Evolutionary conservation across 805 yeast species (phyloP).

Genomic region (Lipomyces starkeyi): DNA sequence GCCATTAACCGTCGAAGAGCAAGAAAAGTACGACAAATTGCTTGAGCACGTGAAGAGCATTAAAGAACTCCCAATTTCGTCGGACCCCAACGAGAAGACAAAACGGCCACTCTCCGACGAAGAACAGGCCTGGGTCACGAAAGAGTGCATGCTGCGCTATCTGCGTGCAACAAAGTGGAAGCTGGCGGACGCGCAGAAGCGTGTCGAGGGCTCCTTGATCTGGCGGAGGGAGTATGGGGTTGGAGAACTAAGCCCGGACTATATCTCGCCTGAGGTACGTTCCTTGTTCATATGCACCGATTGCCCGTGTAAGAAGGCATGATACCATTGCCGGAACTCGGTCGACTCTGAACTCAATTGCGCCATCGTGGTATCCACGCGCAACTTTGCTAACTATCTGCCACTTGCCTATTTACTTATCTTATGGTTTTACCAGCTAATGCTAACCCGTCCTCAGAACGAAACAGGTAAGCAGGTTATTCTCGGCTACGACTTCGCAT

Average conservation of each 20-base stretch:
- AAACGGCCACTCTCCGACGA: constrained; percentile 50
- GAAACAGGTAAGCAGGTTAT: constrained; percentile 92
- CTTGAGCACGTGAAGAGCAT: constrained; percentile 64
- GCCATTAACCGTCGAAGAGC: constrained; percentile 60
- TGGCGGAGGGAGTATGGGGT: constrained; percentile 97
- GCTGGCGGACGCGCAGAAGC: constrained; percentile 66
- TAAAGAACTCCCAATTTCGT: constrained; percentile 53
- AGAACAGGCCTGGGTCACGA: constrained; percentile 92
- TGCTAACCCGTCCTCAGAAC: constrained; percentile 58
- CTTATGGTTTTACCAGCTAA: background rate
- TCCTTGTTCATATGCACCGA: background rate
- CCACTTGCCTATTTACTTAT: background rate
- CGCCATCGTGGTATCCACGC: background rate
- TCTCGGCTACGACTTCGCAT: constrained; percentile 86
- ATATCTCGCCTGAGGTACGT: constrained; percentile 41
- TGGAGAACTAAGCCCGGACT: constrained; percentile 48
- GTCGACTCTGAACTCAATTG: background rate
- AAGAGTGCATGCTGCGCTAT: constrained; percentile 89
- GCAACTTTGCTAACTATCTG: background rate
- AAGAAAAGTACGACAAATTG: constrained; percentile 65
- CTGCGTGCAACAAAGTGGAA: constrained; percentile 94
- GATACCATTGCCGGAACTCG: background rate
- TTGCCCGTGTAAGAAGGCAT: background rate
- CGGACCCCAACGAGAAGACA: constrained; percentile 48
- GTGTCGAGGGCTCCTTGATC: constrained; percentile 77